Evolutionary conservation across 768 basidiomycete genomes (phyloP), one percentile per base, ranked within the genome.

Genomic region (Rhizopogon sp.): DNA sequence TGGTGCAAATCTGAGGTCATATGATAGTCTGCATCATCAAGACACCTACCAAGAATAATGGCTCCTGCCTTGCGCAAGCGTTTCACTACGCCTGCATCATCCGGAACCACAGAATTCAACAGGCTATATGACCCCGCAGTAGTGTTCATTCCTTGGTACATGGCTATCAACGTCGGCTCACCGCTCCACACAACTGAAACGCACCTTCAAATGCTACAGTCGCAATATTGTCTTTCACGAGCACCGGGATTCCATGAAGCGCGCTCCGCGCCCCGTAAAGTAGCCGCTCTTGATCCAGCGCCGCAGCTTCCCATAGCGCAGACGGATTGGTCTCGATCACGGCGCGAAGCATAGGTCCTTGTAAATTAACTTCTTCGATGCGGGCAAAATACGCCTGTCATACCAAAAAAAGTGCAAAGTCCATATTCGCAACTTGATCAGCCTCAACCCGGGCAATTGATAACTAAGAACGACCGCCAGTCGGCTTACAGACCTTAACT

Each of bases 361-460:
- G 56, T 13, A 69, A 54, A 60, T 77, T 77, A 14, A 77, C 76
- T 64, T 77, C 76, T 17, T 72, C 67, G 43, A 77, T 77, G 14
- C 76, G 69, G 16, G 70, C 64, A 44, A 76, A 63, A 55, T 77
- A 77, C 1, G 76, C 72, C 74, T 76, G 41, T 61, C 22, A 35
- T 11, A 53, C 22, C 20, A 16, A 29, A 46, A 46, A 50, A 17
- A 11, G 35, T 29, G 40, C 9, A 49, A 49, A 1, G 17, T 9
- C 9, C 42, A 47, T 22, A 20, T 22, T 33, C 46, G 20, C 8
- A 16, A 47, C 17, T 37, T 44, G 25, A 37, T 29, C 22, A 33
- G 43, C 14, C 29, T 39, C n/a, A 43, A 9, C 43, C 13, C 22
- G 13, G 16, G 33, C 31, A 9, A 52, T 52, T 17, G n/a, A 6